Conservation (phyloP, 345 rosid species). For the Salix udensis region DNA sequence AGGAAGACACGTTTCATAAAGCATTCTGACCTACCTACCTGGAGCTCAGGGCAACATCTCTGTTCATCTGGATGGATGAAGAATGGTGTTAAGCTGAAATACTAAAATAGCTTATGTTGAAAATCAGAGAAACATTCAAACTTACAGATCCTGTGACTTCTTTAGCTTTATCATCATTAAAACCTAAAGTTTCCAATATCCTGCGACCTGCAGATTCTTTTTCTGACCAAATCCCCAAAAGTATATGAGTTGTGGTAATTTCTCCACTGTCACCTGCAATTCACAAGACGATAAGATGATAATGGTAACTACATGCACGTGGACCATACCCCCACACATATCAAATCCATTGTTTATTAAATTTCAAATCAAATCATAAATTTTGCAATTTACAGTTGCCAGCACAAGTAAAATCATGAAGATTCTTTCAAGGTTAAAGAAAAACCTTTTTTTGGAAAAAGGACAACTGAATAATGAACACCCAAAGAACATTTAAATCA, state of each 20-base stretch:
- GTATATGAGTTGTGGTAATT: constrained; percentile 65
- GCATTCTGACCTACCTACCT: constrained; percentile 29
- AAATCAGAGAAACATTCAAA: not conserved
- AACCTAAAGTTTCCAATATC: constrained; percentile 60
- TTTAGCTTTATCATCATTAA: constrained; percentile 75
- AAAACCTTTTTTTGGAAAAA: no score
- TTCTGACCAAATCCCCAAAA: constrained; percentile 81
- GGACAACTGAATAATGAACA: not conserved
- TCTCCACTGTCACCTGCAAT: constrained; percentile 71
- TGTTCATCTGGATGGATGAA: constrained; percentile 52
- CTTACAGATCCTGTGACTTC: constrained; percentile 66
- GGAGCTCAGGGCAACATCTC: constrained; percentile 45
- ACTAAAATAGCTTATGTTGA: not conserved
- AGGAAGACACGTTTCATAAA: not conserved
- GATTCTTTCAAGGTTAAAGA: not conserved
- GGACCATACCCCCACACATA: not conserved
- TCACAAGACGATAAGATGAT: not conserved
- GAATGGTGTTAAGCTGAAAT: constrained; percentile 3
- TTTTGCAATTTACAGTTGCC: not conserved
- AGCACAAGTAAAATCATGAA: not conserved
- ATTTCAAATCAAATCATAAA: not conserved
- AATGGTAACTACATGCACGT: not conserved
- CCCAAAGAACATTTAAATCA: not conserved
- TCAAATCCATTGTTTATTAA: not conserved
- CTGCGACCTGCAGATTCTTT: constrained; percentile 72